Conservation (phyloP, 805 yeast genomes). For the Ogataea philodendri region DNA sequence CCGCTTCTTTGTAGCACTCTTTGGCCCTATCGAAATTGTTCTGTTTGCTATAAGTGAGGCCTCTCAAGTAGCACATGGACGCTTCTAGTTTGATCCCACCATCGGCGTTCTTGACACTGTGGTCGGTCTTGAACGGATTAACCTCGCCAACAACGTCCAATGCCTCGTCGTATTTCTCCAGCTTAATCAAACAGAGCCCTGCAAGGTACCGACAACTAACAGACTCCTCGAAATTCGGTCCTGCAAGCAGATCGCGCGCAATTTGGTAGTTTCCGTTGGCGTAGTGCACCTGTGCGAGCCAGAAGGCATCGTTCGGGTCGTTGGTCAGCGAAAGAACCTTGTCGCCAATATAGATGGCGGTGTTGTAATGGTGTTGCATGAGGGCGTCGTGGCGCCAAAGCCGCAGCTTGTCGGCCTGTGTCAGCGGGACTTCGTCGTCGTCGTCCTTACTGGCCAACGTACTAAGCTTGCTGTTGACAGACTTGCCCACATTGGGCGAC, state of each 20-base stretch:
- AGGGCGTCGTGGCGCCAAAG: conserved; percentile 93
- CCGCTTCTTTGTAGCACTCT: conserved; percentile 83
- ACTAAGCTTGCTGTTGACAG: conserved; percentile 14
- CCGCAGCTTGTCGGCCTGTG: conserved; percentile 82
- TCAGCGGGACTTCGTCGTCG: conserved; percentile 42
- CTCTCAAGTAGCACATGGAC: conserved; percentile 81
- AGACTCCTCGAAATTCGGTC: conserved; percentile 53
- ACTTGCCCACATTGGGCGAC: conserved; percentile 25
- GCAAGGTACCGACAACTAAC: conserved; percentile 80
- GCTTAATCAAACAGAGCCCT: conserved; percentile 66
- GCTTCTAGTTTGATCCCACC: conserved; percentile 88
- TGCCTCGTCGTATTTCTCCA: conserved; percentile 86
- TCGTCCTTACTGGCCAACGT: conserved; percentile 15
- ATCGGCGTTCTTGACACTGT: conserved; percentile 48
- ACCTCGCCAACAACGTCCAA: conserved; percentile 79
- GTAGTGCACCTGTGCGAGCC: conserved; percentile 91
- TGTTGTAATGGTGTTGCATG: conserved; percentile 84
- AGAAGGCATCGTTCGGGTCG: conserved; percentile 92
- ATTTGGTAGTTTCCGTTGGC: conserved; percentile 72
- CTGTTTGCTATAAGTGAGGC: conserved; percentile 76
- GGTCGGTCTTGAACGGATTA: conserved; percentile 59
- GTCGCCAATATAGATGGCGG: conserved; percentile 91
- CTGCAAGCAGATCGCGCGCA: conserved; percentile 67
- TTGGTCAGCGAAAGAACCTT: conserved; percentile 78
- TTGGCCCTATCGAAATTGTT: conserved; percentile 85